These are phyloP conservation scores for Neopestalotiopsis rosae DNA, from an alignment of 2,329 filamentous ascomycete genomes.

Conservation along the genomic window DNA sequence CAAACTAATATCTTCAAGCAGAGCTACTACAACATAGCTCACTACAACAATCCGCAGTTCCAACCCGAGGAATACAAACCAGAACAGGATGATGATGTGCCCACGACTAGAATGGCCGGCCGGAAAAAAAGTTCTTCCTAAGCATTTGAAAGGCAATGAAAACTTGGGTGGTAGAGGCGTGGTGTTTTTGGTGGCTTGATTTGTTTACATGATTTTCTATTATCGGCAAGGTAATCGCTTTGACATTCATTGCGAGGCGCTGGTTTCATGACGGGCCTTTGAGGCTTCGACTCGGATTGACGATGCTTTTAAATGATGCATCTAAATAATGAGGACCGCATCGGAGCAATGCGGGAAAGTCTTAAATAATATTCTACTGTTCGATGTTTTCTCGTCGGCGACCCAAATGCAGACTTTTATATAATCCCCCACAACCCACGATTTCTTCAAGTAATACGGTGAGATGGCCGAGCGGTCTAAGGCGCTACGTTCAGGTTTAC, in stretches of 20 bases:
- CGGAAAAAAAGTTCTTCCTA: constrained; percentile 36
- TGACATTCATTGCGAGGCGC: not conserved
- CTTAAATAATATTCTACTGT: not conserved
- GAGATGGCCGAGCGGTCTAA: constrained; percentile 2
- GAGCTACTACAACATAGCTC: constrained; percentile 69
- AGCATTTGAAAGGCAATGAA: constrained; percentile 32
- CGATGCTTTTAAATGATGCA: not conserved
- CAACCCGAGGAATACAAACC: constrained; percentile 59
- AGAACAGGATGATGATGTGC: constrained; percentile 41
- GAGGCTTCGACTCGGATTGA: not conserved
- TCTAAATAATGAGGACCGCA: not conserved
- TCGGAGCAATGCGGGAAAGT: not conserved
- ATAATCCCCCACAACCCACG: not conserved
- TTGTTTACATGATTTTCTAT: not conserved
- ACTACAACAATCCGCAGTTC: constrained; percentile 70
- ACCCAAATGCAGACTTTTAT: not conserved
- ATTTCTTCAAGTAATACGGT: not conserved
- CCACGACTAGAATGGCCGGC: constrained; percentile 26
- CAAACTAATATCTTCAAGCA: constrained; percentile 67
- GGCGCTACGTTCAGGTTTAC: not conserved
- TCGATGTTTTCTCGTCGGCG: not conserved
- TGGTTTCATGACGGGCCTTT: not conserved
- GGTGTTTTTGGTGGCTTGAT: constrained; percentile 13
- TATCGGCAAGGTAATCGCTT: not conserved
- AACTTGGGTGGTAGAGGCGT: constrained; percentile 20